Base-by-base conservation (phyloP, 2,329 filamentous ascomycete species). In the Ascochyta koolunga region DNA sequence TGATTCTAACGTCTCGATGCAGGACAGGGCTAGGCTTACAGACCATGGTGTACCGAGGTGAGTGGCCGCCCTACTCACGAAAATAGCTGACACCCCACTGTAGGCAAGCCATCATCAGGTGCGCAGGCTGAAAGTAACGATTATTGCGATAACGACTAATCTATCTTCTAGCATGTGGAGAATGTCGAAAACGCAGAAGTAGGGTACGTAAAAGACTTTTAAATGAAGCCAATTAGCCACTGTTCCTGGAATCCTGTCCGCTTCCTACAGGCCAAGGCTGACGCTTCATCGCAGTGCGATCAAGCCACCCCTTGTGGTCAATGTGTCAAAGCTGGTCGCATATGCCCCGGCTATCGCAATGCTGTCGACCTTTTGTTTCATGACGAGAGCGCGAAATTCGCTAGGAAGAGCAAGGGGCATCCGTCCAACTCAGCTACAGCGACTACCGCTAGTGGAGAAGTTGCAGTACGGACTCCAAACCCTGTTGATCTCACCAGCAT, bases 131-230 rank as follows among this genome's bases (percentile, higher is more conserved):
- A 48, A 6, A 18, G 16, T 43, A 32, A 19, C 35, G 3, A 8
- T 15, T 15, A 33, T 19, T 40, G 37, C 25, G 16, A 39, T 16
- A 19, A 40, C 25, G 10, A 43, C 43, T 51, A 33, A 51, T 33
- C 19, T 35, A 6, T 22, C 7, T 25, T 25, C 2, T 44, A 41
- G 56, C 61, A 31, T 70, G 67, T 50, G 64, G 58, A 39, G 66
- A 69, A 60, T 71, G 68, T 50, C 61, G 69, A 38, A 67, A 67
- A 55, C 61, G 65, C n/a, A 65, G 68, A 39, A 70, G 48, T 29
- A 62, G 60, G 56, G 66, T 70, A 60, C 36, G 66, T 59, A 18
- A 25, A 10, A 13, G 11, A 21, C 9, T 11, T 7, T n/a, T 21
- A n/a, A 19, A 6, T 19, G 39, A 8, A 41, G 19, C 6, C 9